Conservation (phyloP, 306 rosid species). For the Begonia fuchsioides region DNA sequence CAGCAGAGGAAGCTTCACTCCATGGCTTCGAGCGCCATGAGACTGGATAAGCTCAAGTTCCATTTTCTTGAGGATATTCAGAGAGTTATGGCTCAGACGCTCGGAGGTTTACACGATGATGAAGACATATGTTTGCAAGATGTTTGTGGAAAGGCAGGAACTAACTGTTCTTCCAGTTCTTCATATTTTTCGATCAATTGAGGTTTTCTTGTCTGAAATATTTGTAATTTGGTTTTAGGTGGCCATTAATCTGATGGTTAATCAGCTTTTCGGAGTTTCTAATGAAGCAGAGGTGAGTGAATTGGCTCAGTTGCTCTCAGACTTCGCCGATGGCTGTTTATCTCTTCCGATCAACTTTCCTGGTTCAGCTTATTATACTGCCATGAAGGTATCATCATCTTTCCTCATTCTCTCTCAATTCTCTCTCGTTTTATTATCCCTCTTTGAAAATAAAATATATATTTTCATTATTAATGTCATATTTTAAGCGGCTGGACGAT, state of each 20-base stretch:
- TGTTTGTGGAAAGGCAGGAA: slow-evolving; percentile 69
- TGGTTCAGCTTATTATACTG: slow-evolving; percentile 58
- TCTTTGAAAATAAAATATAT: no score
- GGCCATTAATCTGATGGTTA: slow-evolving; percentile 78
- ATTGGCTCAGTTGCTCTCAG: slow-evolving; percentile 63
- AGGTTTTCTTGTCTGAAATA: no score
- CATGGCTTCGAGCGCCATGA: slow-evolving; percentile 80
- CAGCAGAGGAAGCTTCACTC: slow-evolving; percentile 75
- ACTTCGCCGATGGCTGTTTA: slow-evolving; percentile 82
- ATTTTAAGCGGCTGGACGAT: no score
- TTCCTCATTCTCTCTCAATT: no score
- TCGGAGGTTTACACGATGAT: slow-evolving; percentile 31
- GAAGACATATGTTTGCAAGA: slow-evolving; percentile 65
- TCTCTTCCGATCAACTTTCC: slow-evolving; percentile 62
- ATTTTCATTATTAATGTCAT: no score
- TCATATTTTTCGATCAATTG: background rate
- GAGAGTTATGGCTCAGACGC: slow-evolving; percentile 44
- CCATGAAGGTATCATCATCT: slow-evolving; percentile 55
- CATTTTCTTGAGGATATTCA: slow-evolving; percentile 61
- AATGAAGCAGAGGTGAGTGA: slow-evolving; percentile 65
- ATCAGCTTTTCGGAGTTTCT: slow-evolving; percentile 65
- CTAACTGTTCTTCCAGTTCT: background rate
- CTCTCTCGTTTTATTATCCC: no score
- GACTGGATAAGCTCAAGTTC: slow-evolving; percentile 52
- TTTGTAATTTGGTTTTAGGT: slow-evolving; percentile 21